A percentile compares a stretch with the other conserved stretches of the same genome.
Evolutionary conservation across 768 basidiomycete species (phyloP).

Genomic region (Russula sp.): DNA sequence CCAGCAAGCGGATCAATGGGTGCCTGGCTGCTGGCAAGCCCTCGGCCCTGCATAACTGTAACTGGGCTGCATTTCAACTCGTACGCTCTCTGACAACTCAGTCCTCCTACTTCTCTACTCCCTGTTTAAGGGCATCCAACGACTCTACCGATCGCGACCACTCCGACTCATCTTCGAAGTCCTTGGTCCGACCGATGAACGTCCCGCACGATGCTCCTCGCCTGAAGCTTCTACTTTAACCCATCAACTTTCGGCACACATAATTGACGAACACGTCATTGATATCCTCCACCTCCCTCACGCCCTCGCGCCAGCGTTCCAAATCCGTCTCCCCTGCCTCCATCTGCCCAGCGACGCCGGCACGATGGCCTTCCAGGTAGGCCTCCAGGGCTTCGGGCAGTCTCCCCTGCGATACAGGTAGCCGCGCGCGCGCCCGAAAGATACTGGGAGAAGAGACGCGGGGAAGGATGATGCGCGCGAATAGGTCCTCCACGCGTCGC

Average conservation of each 20-base stretch:
- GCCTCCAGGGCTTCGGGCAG: slow-evolving; percentile 81
- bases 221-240: slow-evolving; percentile 81
- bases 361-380: slow-evolving; percentile 81
- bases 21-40: no score
- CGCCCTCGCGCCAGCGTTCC: slow-evolving; percentile 69
- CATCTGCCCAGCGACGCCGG: slow-evolving; percentile 55
- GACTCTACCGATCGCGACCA: slow-evolving; percentile 67
- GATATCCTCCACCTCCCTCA: slow-evolving; percentile 75
- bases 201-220: slow-evolving; percentile 81
- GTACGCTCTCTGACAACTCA: no score
- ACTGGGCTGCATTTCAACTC: no score
- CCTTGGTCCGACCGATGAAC: slow-evolving; percentile 83
- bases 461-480: slow-evolving; percentile 74
- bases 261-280: slow-evolving; percentile 81
- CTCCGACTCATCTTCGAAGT: slow-evolving; percentile 85
- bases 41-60: no score
- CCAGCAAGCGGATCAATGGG: no score
- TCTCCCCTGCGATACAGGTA: slow-evolving; percentile 67
- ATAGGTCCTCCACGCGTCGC: slow-evolving; percentile 64
- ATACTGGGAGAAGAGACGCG: slow-evolving; percentile 74
- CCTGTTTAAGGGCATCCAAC: slow-evolving; percentile 57
- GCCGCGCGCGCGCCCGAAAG: slow-evolving; percentile 79
- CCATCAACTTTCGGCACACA: slow-evolving; percentile 63
- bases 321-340: slow-evolving; percentile 67
- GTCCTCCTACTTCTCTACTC: slow-evolving; percentile 29